Base-by-base conservation (phyloP, 2,329 filamentous ascomycete genomes). In the Sporothrix pallida region DNA sequence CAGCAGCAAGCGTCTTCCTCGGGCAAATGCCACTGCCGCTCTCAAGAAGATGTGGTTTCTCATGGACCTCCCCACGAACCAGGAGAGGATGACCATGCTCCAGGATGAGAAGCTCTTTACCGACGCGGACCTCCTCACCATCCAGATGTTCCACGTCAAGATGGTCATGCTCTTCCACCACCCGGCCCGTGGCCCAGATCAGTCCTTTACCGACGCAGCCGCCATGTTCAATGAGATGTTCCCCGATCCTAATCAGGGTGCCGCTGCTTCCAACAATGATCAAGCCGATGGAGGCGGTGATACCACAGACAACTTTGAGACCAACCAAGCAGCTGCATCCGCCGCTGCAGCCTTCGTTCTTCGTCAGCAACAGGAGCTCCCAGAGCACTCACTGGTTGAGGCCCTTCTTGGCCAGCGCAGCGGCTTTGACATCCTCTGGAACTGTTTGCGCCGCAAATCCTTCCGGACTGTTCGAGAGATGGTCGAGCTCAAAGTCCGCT, bases 31-130 rank as follows among this genome's bases (percentile, higher is more conserved):
- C 6, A 54, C 70, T 8, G 20, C 52, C 12, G 84, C 85, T 0
- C 81, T 92, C 63, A 85, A 89, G 78, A 92, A 92, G 78, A 83
- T 93, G 31, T 95, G 93, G 93, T 86, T 92, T 70, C 78, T 93
- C 48, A 89, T 94, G 84, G 92, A 94, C 78, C 82, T 91, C 3
- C 83, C 87, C 0, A 89, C 88, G 15, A 91, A 86, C 69, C 77
- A 76, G 0, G 83, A 86, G 15, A 88, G 93, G 0, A 81, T 85
- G 6, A 83, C 83, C 1, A 82, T 91, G 6, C 80, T 93, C 5
- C 83, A 83, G 44, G 88, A 79, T 71, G 72, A 10, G 76, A 78
- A 6, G 0, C 83, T 90, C 67, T 92, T 92, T 86, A 83, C 85
- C 10, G 83, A 91, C 73, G 74, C 79, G 3, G 89, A 93, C 78